Percentiles rank a stretch among this genome's conserved stretches.
Evolutionary conservation across 2,329 filamentous ascomycete species (phyloP).

Genomic region (Triangularia setosa): DNA sequence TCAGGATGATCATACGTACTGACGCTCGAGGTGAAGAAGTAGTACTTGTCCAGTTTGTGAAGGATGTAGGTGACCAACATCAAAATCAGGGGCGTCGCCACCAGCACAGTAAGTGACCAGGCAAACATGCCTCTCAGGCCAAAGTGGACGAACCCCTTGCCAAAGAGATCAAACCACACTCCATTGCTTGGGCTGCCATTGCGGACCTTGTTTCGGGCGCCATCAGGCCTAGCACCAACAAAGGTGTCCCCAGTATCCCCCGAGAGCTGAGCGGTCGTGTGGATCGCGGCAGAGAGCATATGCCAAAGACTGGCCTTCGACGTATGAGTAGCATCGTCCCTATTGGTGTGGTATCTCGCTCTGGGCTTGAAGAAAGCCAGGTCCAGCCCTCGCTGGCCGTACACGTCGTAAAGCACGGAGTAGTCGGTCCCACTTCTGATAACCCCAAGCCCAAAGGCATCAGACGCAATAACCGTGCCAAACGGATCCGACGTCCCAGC

Average conservation of each 20-base stretch:
- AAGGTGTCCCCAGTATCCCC: conserved; percentile 65
- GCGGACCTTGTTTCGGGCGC: conserved; percentile 56
- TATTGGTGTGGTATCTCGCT: conserved; percentile 82
- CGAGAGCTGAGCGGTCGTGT: conserved; percentile 68
- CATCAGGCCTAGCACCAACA: conserved; percentile 52
- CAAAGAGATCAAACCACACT: conserved; percentile 95
- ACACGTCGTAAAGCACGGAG: conserved; percentile 69
- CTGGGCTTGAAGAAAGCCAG: conserved; percentile 87
- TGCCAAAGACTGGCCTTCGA: conserved; percentile 76
- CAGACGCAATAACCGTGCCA: conserved; percentile 74
- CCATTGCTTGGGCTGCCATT: conserved; percentile 65
- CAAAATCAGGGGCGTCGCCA: conserved; percentile 72
- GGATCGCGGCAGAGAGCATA: conserved; percentile 82
- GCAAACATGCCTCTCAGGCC: conserved; percentile 80
- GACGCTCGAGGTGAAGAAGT: conserved; percentile 68
- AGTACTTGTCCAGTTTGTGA: conserved; percentile 73
- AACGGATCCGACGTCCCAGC: conserved; percentile 69
- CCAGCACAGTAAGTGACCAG: conserved; percentile 76
- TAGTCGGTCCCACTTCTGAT: conserved; percentile 90
- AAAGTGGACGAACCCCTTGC: conserved; percentile 73
- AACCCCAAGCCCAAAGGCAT: conserved; percentile 76
- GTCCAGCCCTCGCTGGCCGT: conserved; percentile 84
- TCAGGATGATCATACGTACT: conserved; percentile 57
- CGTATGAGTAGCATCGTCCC: conserved; percentile 80
- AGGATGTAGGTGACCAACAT: conserved; percentile 66